Percentiles rank a stretch among this genome's conserved stretches.
Conservation (phyloP, 805 yeast species). For the Clavispora vitiphila region DNA sequence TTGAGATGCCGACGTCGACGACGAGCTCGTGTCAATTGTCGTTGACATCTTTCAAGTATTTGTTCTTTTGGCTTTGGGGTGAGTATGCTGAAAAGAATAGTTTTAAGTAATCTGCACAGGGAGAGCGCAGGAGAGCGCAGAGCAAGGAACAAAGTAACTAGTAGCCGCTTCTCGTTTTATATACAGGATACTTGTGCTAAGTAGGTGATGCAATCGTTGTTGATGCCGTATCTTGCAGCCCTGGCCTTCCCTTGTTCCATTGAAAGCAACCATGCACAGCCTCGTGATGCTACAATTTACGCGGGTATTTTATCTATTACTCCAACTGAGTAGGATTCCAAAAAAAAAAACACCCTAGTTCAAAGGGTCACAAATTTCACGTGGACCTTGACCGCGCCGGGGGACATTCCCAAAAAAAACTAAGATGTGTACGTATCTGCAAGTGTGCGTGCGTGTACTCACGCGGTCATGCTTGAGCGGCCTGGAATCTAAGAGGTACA, state of each 20-base stretch:
- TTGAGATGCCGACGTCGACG: conserved; percentile 42
- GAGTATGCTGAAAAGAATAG: not conserved
- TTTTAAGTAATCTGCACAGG: not conserved
- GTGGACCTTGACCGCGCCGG: not conserved
- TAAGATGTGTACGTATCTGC: not conserved
- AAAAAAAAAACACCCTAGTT: too few relatives aligned
- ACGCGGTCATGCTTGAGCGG: not conserved
- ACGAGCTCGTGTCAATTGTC: not conserved
- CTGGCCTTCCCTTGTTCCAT: too few relatives aligned
- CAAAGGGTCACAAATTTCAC: too few relatives aligned
- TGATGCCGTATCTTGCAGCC: not conserved
- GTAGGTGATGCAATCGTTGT: not conserved
- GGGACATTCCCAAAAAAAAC: not conserved
- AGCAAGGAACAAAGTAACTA: not conserved
- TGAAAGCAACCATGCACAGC: too few relatives aligned
- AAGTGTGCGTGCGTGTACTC: not conserved
- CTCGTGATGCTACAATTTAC: too few relatives aligned
- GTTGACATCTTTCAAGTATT: not conserved
- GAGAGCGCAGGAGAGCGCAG: not conserved
- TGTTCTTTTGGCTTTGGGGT: too few relatives aligned
- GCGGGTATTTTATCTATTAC: too few relatives aligned
- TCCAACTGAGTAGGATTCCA: too few relatives aligned
- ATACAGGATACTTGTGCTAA: not conserved
- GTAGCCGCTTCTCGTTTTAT: too few relatives aligned
- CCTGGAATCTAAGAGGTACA: too few relatives aligned